Percentiles rank a stretch among this genome's conserved stretches.
phyloP scores from a whole-genome alignment of 805 yeast species.

The Pachysolen tannophilus region DNA sequence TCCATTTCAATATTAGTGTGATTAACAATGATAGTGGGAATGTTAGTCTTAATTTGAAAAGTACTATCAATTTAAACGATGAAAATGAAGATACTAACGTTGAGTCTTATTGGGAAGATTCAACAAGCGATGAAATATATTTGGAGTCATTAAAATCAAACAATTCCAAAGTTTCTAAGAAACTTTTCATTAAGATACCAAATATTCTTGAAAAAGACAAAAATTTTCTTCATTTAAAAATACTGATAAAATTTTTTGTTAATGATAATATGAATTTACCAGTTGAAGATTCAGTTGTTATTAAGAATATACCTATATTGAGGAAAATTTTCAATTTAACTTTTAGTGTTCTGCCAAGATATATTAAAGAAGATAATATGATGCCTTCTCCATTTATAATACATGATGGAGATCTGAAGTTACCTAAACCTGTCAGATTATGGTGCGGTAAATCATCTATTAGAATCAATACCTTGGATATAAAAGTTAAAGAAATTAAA shows the following conservation, averaged over 20 bases:
- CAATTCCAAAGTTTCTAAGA: neutral
- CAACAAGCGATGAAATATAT: neutral
- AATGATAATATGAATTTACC: slow-evolving; percentile 21
- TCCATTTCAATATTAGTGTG: slow-evolving; percentile 17
- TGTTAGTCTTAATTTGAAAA: slow-evolving; percentile 21
- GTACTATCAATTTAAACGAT: slow-evolving; percentile 7
- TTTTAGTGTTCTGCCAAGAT: slow-evolving; percentile 24
- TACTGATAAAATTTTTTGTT: slow-evolving; percentile 17
- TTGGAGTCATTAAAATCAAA: no score
- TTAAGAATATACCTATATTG: slow-evolving; percentile 17
- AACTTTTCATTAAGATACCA: slow-evolving; percentile 1
- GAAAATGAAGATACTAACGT: neutral
- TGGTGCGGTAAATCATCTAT: slow-evolving; percentile 28
- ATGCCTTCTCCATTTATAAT: slow-evolving; percentile 21
- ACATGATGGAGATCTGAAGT: slow-evolving; percentile 3
- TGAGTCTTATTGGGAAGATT: neutral
- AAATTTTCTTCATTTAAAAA: neutral
- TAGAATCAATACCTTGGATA: slow-evolving; percentile 18
- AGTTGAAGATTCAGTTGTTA: slow-evolving; percentile 16
- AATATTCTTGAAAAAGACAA: neutral
- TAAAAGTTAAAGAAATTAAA: slow-evolving; percentile 25
- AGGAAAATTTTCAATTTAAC: slow-evolving; percentile 21
- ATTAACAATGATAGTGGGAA: slow-evolving; percentile 23
- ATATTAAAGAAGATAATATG: slow-evolving; percentile 16
- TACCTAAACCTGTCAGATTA: slow-evolving; percentile 25